phyloP scores from a whole-genome alignment of 2,329 filamentous ascomycete species.

The Aspergillus eucalypticola region DNA sequence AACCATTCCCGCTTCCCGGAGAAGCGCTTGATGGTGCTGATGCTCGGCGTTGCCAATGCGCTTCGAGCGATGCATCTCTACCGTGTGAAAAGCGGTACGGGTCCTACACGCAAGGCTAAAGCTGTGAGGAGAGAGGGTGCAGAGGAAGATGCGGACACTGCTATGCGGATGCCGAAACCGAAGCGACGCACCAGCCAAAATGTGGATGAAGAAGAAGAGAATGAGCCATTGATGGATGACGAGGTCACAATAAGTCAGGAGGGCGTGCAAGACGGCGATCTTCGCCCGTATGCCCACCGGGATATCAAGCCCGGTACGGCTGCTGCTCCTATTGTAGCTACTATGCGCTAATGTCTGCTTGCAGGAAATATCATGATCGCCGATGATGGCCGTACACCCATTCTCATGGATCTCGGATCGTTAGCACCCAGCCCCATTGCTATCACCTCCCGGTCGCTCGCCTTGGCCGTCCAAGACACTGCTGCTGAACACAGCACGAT shows the following conservation, averaged over 20 bases:
- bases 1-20: conserved; percentile 92
- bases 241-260: conserved; percentile 69
- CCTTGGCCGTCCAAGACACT: conserved; percentile 88
- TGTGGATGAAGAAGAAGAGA: conserved; percentile 66
- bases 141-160: conserved; percentile 51
- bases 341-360: conserved; percentile 2
- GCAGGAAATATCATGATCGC: conserved; percentile 95
- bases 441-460: conserved; percentile 86
- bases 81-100: conserved; percentile 60
- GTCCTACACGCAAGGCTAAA: conserved; percentile 57
- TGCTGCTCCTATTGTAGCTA: neutral
- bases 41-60: conserved; percentile 87
- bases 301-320: conserved; percentile 91
- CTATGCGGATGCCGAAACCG: conserved; percentile 38
- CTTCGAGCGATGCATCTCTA: conserved; percentile 92
- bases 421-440: conserved; percentile 82
- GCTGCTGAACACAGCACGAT: conserved; percentile 97
- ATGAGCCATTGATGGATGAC: conserved; percentile 78
- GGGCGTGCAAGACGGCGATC: conserved; percentile 66
- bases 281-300: conserved; percentile 84
- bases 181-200: conserved; percentile 47
- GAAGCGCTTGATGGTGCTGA: conserved; percentile 80
- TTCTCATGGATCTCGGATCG: conserved; percentile 96
- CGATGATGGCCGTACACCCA: conserved; percentile 81
- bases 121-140: conserved; percentile 58